Evolutionary conservation across 345 rosid species (phyloP), one percentile per base, ranked within the genome.

Genomic region (Carallia pectinifolia): DNA sequence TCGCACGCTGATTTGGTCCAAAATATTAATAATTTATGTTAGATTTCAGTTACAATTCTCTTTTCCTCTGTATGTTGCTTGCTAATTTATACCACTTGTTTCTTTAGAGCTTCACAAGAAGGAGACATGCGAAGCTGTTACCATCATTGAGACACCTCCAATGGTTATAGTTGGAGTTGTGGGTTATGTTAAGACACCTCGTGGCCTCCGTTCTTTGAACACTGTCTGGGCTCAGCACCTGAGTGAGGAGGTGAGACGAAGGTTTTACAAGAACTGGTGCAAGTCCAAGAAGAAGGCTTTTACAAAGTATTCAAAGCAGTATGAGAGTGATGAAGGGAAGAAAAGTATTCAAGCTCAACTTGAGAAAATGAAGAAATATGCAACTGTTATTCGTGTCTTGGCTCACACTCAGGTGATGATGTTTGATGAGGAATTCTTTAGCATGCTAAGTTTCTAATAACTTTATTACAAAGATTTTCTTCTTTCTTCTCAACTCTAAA

Each of bases 271-370:
- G 90, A 82, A 89, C 80, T 89, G 92, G 91, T 80, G 83, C 80
- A 91, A 88, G 80, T 89, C 95, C 33, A 91, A 91, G 91, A 91
- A 91, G 93, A 87, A 86, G 84, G 95, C 97, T 54, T 91, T 91
- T 79, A 81, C 85, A 10, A 85, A 86, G 61, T 89, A 91, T 62
- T 73, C 93, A 0, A 86, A 85, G 79, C 81, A 74, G 75, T 85
- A 71, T 29, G 90, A 89, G 44, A 65, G 77, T 15, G 91, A 88
- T 9, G 93, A 85, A 2, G 97, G 96, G 9, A 89, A 89, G 83
- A 89, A 86, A 71, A 78, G 64, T 27, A 84, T 89, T 50, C 76
- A 81, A 29, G 56, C 86, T n/a, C 96, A 88, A 81, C 84, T 91
- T 53, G 96, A 91, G 85, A 91, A 88, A 74, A 65, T 91, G 77